These are phyloP conservation scores for Ajuga chamaepitys DNA, from an alignment of 257 asterid species.

Conservation along the genomic window DNA sequence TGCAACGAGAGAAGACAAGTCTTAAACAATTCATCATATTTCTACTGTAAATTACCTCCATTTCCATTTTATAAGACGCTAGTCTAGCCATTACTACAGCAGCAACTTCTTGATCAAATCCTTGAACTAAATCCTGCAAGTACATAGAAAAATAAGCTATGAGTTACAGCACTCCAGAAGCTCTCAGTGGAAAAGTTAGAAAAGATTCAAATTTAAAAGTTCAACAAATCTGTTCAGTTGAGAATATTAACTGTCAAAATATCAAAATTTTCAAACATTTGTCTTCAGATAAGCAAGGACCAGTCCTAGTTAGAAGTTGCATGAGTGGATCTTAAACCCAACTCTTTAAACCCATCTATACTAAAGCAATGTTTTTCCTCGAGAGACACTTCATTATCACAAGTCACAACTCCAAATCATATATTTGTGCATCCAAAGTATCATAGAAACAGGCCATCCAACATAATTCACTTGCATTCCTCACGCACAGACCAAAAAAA, in stretches of 20 bases:
- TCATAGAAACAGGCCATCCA: constrained; percentile 3
- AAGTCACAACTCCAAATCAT: neutral
- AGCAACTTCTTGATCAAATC: constrained; percentile 98
- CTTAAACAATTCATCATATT: neutral
- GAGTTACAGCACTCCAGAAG: constrained; percentile 1
- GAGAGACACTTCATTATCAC: neutral
- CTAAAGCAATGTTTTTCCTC: neutral
- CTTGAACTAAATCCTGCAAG: constrained; percentile 80
- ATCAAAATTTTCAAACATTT: neutral
- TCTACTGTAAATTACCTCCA: constrained; percentile 58
- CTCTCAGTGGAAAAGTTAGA: neutral
- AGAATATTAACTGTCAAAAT: neutral
- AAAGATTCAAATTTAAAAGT: neutral
- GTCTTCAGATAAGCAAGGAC: neutral
- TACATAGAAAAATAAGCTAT: constrained; percentile 9
- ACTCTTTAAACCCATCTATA: neutral
- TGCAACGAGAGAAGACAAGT: neutral
- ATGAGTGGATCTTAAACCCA: neutral
- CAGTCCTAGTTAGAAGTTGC: neutral
- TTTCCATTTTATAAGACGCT: constrained; percentile 92
- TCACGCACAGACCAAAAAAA: too few species aligned
- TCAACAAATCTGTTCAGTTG: neutral
- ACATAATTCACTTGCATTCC: neutral
- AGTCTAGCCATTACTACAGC: constrained; percentile 93
- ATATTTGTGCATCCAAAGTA: neutral